phyloP scores from a whole-genome alignment of 495 filamentous ascomycete species.

The Xylaria venustula region DNA sequence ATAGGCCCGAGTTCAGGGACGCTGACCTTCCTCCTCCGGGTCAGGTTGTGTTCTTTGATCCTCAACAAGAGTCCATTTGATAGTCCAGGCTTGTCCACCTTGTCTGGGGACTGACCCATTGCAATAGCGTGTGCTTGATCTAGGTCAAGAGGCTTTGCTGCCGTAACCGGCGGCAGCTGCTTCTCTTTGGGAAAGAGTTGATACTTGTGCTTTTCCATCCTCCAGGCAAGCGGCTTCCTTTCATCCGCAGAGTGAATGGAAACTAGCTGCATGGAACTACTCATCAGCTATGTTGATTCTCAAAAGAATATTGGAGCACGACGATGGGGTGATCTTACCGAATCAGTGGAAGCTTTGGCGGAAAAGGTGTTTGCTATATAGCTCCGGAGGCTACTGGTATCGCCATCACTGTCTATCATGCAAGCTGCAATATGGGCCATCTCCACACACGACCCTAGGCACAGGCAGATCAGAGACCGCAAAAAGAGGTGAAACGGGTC shows the following conservation, averaged over 20 bases:
- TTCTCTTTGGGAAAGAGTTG: slow-evolving; percentile 52
- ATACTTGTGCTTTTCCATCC: slow-evolving; percentile 52
- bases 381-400: slow-evolving; percentile 36
- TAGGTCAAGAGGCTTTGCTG: slow-evolving; percentile 48
- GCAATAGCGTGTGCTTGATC: slow-evolving; percentile 48
- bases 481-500: slow-evolving; percentile 16
- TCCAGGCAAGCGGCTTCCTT: slow-evolving; percentile 50
- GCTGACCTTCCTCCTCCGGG: slow-evolving; percentile 59
- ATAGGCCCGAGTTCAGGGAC: slow-evolving; percentile 64
- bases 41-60: slow-evolving; percentile 52
- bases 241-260: slow-evolving; percentile 33
- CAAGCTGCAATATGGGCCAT: slow-evolving; percentile 53
- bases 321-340: slow-evolving; percentile 33
- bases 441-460: slow-evolving; percentile 24
- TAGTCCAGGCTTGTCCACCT: slow-evolving; percentile 27
- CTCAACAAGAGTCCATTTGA: slow-evolving; percentile 44
- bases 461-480: slow-evolving; percentile 22
- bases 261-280: slow-evolving; percentile 19
- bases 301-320: not conserved
- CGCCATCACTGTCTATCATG: slow-evolving; percentile 40
- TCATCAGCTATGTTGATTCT: slow-evolving; percentile 26
- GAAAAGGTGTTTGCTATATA: slow-evolving; percentile 48
- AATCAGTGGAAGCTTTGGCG: slow-evolving; percentile 42
- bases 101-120: slow-evolving; percentile 47
- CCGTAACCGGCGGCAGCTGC: slow-evolving; percentile 31